Percentiles rank a stretch among this genome's conserved stretches.
phyloP scores from a whole-genome alignment of 139 green algal genomes.

The Bryopsis sp. region DNA sequence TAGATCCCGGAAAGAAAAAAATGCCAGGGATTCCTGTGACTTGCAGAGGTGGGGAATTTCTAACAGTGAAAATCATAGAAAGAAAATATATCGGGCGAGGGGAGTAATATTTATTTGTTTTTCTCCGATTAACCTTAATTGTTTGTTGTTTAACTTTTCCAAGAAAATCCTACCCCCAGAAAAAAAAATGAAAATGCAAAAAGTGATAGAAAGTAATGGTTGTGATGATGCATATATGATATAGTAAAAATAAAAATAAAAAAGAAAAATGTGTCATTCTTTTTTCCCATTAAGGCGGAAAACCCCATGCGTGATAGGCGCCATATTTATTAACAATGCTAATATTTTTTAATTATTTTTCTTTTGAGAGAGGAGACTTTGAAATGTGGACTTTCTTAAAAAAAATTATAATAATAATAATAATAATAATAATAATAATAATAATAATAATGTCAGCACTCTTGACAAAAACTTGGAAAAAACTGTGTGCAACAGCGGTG shows the following conservation, averaged over 20 bases:
- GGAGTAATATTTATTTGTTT: not conserved
- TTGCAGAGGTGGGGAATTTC: conserved; percentile 16
- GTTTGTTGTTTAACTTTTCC: not conserved
- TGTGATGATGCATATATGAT: not conserved
- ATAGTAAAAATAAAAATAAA: not conserved
- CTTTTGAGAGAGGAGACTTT: not conserved
- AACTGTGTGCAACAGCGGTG: conserved; percentile 26
- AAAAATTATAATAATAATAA: not conserved
- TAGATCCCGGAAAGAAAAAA: conserved; percentile 65
- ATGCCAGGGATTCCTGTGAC: conserved; percentile 40
- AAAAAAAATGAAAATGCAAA: not conserved
- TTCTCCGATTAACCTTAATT: not conserved
- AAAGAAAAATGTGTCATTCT: not conserved
- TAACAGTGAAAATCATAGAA: no score
- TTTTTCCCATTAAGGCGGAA: not conserved
- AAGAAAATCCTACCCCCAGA: not conserved
- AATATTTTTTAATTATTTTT: not conserved
- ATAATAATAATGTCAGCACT: not conserved
- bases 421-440: not conserved
- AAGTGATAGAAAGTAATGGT: not conserved
- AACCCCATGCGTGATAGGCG: not conserved
- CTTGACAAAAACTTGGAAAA: not conserved
- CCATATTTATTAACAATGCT: not conserved
- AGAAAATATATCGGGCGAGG: not conserved
- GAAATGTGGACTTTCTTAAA: not conserved